Evolutionary conservation across 176 grass and related monocot species (phyloP).

Genomic region (Eremochloa ophiuroides): DNA sequence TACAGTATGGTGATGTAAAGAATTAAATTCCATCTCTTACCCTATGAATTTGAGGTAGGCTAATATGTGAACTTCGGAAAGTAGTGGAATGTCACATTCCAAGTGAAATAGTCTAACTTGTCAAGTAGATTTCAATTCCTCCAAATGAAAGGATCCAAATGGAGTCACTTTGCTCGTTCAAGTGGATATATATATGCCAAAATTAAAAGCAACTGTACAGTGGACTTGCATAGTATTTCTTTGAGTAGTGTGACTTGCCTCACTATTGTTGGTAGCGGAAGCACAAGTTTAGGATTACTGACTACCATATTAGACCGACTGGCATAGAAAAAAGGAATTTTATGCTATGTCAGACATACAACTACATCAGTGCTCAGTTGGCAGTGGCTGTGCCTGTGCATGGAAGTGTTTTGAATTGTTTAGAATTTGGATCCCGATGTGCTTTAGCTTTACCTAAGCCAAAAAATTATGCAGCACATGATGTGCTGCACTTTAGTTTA

Average conservation of each 20-base stretch:
- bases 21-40: no score
- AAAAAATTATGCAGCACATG: neutral
- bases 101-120: no score
- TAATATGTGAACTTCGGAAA: no score
- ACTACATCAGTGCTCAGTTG: neutral
- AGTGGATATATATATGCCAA: neutral
- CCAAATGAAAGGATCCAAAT: no score
- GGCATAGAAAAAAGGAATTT: neutral
- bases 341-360: neutral
- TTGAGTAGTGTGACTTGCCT: neutral
- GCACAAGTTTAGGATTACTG: neutral
- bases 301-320: neutral
- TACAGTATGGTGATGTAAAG: no score
- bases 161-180: neutral
- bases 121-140: no score
- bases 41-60: no score
- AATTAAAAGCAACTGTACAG: neutral
- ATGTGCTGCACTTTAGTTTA: neutral
- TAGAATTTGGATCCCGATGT: neutral
- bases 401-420: neutral
- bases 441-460: neutral
- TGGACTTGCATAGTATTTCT: neutral
- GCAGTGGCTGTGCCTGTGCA: neutral
- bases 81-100: no score
- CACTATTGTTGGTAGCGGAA: neutral